Base-by-base conservation (phyloP, 2,329 filamentous ascomycete species). In the Colletotrichum sp. region DNA sequence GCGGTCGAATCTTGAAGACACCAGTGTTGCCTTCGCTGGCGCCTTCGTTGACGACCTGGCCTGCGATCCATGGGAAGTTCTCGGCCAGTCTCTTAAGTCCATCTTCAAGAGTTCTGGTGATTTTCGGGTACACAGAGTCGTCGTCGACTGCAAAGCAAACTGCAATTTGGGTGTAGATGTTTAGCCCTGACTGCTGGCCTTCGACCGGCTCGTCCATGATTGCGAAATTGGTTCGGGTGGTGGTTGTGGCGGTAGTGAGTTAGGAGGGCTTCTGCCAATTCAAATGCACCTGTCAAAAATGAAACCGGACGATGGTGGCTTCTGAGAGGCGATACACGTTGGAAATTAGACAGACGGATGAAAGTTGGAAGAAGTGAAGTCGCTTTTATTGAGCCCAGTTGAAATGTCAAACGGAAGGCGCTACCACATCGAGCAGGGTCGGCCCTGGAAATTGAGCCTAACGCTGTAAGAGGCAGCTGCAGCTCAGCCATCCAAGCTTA, bases 31-130 rank as follows among this genome's bases (percentile, higher is more conserved):
- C 81, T 6, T 79, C 68, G 10, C 76, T 76, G 8, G 78, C 76
- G 7, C 78, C 81, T 56, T 86, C 82, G 28, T 82, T 80, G 34
- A 87, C 80, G 1, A 88, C 84, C 34, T 87, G 82, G 4, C 88
- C 89, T 5, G 88, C 85, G 1, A 87, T 74, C 87, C 87, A 90
- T 1, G 87, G 88, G 58, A 90, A 89, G 43, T 52, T 80, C 0
- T 78, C 65, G 0, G 84, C 77, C 0, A 91, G 82, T 4, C 81
- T 81, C 32, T 81, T 77, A 0, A 90, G 83, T 28, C 87, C 88
- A 0, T 62, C 72, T 1, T 78, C 78, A 6, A 89, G 65, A 1
- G 78, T 84, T 2, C 74, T 52, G 61, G 84, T 71, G 60, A 87
- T 80, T 1, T 71, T 56, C 10, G 78, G 75, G 27, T 80, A 79